Evolutionary conservation across 768 basidiomycete species (phyloP).

Genomic region (Saitozyma podzolica): DNA sequence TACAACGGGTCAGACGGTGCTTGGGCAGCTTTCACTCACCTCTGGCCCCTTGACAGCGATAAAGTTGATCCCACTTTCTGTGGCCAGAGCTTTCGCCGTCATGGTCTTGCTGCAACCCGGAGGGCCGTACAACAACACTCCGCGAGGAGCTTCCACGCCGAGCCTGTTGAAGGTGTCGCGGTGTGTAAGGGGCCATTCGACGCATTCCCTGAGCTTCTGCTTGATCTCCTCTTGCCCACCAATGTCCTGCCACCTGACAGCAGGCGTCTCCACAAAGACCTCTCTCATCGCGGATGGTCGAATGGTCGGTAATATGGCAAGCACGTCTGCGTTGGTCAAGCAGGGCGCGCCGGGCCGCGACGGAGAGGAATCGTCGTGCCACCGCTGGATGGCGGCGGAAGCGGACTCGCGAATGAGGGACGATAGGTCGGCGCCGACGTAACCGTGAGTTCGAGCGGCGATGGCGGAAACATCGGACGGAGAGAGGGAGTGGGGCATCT

Average conservation of each 20-base stretch:
- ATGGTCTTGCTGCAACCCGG: slow-evolving; percentile 98
- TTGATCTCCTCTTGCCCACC: slow-evolving; percentile 82
- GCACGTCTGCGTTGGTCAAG: slow-evolving; percentile 66
- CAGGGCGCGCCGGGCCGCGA: slow-evolving; percentile 13
- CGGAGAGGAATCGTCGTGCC: slow-evolving; percentile 47
- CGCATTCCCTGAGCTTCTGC: slow-evolving; percentile 80
- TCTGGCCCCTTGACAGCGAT: slow-evolving; percentile 97
- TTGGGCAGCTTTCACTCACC: slow-evolving; percentile 56
- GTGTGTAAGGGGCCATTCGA: slow-evolving; percentile 93
- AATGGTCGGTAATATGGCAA: slow-evolving; percentile 70
- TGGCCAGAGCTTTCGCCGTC: slow-evolving; percentile 85
- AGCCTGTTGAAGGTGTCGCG: slow-evolving; percentile 81
- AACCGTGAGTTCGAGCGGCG: slow-evolving; percentile 80
- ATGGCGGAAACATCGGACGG: slow-evolving; percentile 64
- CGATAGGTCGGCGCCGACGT: slow-evolving; percentile 92
- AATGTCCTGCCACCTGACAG: slow-evolving; percentile 80
- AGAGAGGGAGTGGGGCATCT: slow-evolving; percentile 73
- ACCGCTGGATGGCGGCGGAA: slow-evolving; percentile 83
- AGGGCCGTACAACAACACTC: slow-evolving; percentile 88
- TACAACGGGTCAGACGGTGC: slow-evolving; percentile 49
- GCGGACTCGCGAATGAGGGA: slow-evolving; percentile 92
- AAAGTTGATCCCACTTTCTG: slow-evolving; percentile 92
- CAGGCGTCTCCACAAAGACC: slow-evolving; percentile 80
- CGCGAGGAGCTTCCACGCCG: slow-evolving; percentile 83
- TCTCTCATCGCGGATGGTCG: slow-evolving; percentile 94